A percentile compares a stretch with the other conserved stretches of the same genome.
phyloP scores from a whole-genome alignment of 805 yeast genomes.

The Hanseniaspora thailandica region DNA sequence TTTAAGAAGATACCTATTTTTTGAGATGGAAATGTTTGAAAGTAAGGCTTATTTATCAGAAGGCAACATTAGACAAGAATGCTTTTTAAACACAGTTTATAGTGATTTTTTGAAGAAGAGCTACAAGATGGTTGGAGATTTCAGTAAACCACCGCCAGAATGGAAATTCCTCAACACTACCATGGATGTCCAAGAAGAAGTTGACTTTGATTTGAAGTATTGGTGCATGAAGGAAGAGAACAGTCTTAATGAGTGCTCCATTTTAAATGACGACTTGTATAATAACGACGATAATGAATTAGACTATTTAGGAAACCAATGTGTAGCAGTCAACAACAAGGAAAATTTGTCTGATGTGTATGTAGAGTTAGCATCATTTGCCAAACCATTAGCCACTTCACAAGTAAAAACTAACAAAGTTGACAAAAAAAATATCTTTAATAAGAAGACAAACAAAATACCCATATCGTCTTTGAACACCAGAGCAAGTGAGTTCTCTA shows the following conservation, averaged over 20 bases:
- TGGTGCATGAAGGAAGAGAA: background rate
- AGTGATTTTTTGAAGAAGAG: slow-evolving; percentile 12
- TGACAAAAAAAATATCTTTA: background rate
- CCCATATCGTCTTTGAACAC: background rate
- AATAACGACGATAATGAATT: background rate
- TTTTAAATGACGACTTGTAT: background rate
- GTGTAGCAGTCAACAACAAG: background rate
- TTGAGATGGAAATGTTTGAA: slow-evolving; percentile 27
- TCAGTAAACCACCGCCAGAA: background rate
- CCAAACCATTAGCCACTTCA: background rate
- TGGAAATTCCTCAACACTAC: slow-evolving; percentile 13
- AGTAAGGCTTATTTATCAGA: slow-evolving; percentile 13
- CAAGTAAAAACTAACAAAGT: background rate
- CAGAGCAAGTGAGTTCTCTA: slow-evolving; percentile 7
- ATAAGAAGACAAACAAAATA: background rate
- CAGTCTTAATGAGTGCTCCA: slow-evolving; percentile 5
- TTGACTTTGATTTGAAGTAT: slow-evolving; percentile 10
- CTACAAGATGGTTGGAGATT: background rate
- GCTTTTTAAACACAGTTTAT: slow-evolving; percentile 24
- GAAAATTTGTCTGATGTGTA: background rate
- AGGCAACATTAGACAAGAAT: slow-evolving; percentile 24
- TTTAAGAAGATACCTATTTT: slow-evolving; percentile 20
- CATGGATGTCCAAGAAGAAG: slow-evolving; percentile 2
- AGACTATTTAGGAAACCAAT: background rate
- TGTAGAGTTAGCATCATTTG: background rate